Base-by-base conservation (phyloP, 352 stramenopile genomes). In the Pythium pectinolyticum region DNA sequence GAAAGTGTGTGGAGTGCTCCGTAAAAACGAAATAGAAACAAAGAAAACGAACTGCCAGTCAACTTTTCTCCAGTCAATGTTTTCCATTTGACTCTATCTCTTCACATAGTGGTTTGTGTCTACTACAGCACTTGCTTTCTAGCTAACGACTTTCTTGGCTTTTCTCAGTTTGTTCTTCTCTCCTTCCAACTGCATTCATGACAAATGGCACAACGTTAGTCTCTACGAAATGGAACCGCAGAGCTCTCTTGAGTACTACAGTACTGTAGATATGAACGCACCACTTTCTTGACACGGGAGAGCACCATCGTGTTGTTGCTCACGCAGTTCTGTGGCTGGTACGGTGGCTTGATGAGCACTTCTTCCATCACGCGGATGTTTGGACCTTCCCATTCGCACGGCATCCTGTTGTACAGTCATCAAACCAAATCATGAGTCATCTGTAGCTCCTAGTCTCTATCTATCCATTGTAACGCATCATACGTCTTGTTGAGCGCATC, bases 401-500 rank as follows among this genome's bases (percentile, higher is more conserved):
- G 85, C 85, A 94, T 94, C 34, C 84, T 92, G 37, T 12, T n/a
- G n/a, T n/a, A n/a, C n/a, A n/a, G n/a, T n/a, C n/a, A n/a, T n/a
- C n/a, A n/a, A n/a, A n/a, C n/a, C n/a, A n/a, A n/a, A n/a, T n/a
- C n/a, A n/a, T n/a, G n/a, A n/a, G n/a, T n/a, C n/a, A n/a, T n/a
- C n/a, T n/a, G n/a, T n/a, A n/a, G n/a, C n/a, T n/a, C n/a, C 20
- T 25, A 35, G 3, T 10, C 28, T 46, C 14, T 37, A 28, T 47
- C 4, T 15, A 61, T 28, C 27, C n/a, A 55, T 2, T 40, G 17
- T 30, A 56, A 7, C 57, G 22, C 25, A 28, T 55, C 76, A 62
- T 83, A 94, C 74, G 87, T 96, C 70, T 96, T 96, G 75, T 93
- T 94, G 46, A 96, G 82, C 32, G 85, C 85, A 59, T 96, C 86